Base-by-base conservation (phyloP, 768 basidiomycete genomes). In the Astraeus odoratus region DNA sequence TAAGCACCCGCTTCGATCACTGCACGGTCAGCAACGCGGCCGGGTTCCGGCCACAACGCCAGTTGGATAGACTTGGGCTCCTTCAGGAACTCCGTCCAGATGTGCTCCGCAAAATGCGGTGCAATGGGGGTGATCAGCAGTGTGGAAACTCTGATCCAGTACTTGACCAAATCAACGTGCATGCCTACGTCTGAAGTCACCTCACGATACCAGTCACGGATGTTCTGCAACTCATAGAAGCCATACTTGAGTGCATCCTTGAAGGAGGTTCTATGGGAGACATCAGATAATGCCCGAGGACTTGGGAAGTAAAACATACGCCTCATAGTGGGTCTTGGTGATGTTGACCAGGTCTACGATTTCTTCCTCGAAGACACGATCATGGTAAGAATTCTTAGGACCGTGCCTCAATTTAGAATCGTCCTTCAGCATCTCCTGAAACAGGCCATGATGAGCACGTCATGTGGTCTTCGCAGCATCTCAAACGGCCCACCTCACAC, bases 201-300 rank as follows among this genome's bases (percentile, higher is more conserved):
- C 60, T 93, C 87, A 46, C 93, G 89, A 64, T 98, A 98, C 85
- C 92, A 93, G 61, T 98, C 94, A 37, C 96, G 86, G 2, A 81
- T 74, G 40, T 78, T 84, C 63, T 97, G 91, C 52, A 94, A 77
- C 57, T 96, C 93, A 74, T 93, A 99, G 69, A 97, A 95, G 38
- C 94, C 95, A 52, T 76, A 85, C 66, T 97, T 95, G 50, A 97
- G 66, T 8, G 94, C 93, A 47, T 95, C 91, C 67, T 98, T 99
- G 81, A 87, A 99, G 63, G 87, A 80, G 48, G 84, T 91, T 18
- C 94, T 96, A 57, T 30, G 34, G 42, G 34, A 51, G 18, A 23
- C 24, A 9, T 12, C 8, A 46, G 18, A 39, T n/a, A 37, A 29
- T 22, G 22, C 18, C 10, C 33, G 18, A 36, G 38, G 16, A 16